Conservation (phyloP, 352 stramenopile genomes). For the Globisporangium abappressorium region DNA sequence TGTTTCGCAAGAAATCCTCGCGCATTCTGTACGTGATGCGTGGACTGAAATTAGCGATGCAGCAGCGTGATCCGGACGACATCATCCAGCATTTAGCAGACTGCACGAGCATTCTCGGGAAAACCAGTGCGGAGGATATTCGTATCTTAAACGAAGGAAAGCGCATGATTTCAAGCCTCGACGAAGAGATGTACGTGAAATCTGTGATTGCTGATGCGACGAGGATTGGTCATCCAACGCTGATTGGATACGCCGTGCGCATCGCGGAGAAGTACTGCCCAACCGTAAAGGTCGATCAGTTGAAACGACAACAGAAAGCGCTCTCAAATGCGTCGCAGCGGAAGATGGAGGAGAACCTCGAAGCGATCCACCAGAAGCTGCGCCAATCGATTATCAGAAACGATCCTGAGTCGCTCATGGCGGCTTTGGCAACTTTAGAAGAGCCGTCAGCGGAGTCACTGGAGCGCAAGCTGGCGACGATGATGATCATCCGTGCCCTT, state of each 20-base stretch:
- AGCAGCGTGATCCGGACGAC: constrained; percentile 46
- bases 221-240: constrained; percentile 44
- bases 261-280: constrained; percentile 64
- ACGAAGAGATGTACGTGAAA: constrained; percentile 76
- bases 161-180: constrained; percentile 50
- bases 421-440: constrained; percentile 56
- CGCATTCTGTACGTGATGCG: constrained; percentile 59
- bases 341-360: constrained; percentile 38
- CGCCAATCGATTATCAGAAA: constrained; percentile 60
- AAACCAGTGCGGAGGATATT: constrained; percentile 52
- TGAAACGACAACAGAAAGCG: constrained; percentile 26
- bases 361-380: constrained; percentile 48
- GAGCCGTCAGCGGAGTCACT: constrained; percentile 63
- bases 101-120: constrained; percentile 56
- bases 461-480: constrained; percentile 73
- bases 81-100: constrained; percentile 64
- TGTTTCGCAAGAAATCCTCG: constrained; percentile 61
- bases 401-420: constrained; percentile 69
- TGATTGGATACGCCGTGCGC: constrained; percentile 65
- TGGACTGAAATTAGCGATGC: constrained; percentile 49
- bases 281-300: constrained; percentile 47
- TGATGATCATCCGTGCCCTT: constrained; percentile 77
- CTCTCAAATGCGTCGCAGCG: constrained; percentile 34
- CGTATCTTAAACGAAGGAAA: constrained; percentile 51
- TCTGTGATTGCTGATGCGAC: constrained; percentile 68